phyloP scores from a whole-genome alignment of 495 filamentous ascomycete genomes.

The Xylaria acuta region DNA sequence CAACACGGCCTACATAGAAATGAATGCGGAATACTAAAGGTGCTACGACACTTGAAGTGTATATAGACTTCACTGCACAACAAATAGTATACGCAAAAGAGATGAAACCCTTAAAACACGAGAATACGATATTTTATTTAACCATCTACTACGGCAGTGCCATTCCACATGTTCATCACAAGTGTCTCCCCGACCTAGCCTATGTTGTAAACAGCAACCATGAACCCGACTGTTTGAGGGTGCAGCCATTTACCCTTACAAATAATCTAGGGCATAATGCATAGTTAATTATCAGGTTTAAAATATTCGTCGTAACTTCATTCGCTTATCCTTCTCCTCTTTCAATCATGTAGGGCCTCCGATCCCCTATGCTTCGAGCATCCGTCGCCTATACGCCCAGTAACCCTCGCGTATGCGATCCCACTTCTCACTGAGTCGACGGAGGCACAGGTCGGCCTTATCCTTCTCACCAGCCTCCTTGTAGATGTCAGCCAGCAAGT shows the following conservation, averaged over 20 bases:
- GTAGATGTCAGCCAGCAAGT: constrained; percentile 84
- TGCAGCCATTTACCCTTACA: background rate
- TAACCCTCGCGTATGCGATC: constrained; percentile 91
- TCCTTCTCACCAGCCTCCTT: constrained; percentile 64
- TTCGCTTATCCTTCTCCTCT: background rate
- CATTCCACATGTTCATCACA: background rate
- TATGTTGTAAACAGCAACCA: background rate
- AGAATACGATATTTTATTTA: background rate
- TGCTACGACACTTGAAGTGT: background rate
- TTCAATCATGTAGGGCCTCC: background rate
- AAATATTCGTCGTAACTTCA: background rate
- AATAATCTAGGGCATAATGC: background rate
- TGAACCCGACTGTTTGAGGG: background rate
- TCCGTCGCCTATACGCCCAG: constrained; percentile 78
- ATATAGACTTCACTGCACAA: background rate
- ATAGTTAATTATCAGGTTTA: background rate
- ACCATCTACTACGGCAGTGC: background rate
- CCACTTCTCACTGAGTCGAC: constrained; percentile 79
- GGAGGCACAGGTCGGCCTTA: constrained; percentile 68
- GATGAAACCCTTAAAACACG: background rate
- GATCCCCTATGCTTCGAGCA: constrained; percentile 27
- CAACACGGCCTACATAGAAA: background rate
- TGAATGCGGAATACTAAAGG: background rate
- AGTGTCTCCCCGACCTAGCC: background rate
- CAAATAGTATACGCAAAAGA: background rate